Conservation (phyloP, 1,284 basidiomycete species). For the Leccinum pseudoinsigne region DNA sequence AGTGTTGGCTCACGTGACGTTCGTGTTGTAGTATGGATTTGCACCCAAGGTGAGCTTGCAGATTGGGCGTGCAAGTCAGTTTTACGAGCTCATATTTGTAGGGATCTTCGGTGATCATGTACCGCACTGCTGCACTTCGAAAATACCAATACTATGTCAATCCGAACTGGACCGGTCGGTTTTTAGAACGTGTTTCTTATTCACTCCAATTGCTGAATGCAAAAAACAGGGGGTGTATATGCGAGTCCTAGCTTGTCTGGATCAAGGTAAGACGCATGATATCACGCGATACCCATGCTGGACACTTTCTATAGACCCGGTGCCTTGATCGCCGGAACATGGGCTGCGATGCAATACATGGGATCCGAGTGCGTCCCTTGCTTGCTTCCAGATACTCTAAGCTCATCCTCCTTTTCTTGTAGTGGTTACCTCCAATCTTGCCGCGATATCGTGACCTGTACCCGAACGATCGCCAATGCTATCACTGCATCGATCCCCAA, state of each 20-base stretch:
- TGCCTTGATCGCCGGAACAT: constrained; percentile 91
- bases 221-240: constrained; percentile 65
- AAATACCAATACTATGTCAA: constrained; percentile 85
- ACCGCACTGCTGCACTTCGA: constrained; percentile 71
- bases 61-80: neutral
- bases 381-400: neutral
- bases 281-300: neutral
- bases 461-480: constrained; percentile 65
- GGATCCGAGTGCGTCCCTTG: constrained; percentile 66
- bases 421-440: constrained; percentile 95
- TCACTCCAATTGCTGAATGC: neutral
- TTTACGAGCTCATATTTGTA: constrained; percentile 31
- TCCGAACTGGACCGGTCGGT: constrained; percentile 70
- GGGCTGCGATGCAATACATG: constrained; percentile 95
- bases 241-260: constrained; percentile 87
- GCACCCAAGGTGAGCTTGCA: constrained; percentile 66
- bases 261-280: constrained; percentile 60
- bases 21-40: constrained; percentile 65
- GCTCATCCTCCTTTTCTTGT: neutral
- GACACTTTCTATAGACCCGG: constrained; percentile 63
- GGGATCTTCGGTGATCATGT: constrained; percentile 96
- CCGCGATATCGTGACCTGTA: constrained; percentile 75
- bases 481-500: constrained; percentile 74
- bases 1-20: constrained; percentile 8
- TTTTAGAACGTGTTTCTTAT: constrained; percentile 1